phyloP scores from a whole-genome alignment of 768 basidiomycete species.

The Russula compacta region DNA sequence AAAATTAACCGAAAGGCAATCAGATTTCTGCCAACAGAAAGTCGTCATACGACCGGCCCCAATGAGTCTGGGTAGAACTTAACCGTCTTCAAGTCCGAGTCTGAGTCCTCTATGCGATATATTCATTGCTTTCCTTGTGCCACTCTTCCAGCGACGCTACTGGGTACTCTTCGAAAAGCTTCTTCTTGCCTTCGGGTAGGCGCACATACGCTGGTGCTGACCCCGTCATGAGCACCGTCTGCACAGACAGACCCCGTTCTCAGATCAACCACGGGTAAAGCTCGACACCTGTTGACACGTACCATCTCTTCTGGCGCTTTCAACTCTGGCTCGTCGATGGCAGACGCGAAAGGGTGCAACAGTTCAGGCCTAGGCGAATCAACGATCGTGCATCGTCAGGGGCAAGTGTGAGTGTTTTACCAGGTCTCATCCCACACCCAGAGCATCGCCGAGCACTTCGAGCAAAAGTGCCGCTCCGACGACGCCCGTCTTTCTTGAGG shows the following conservation, averaged over 20 bases:
- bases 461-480: conserved; percentile 57
- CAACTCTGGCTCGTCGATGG: conserved; percentile 53
- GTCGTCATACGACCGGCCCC: too few relatives aligned
- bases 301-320: conserved; percentile 44
- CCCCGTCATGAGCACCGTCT: conserved; percentile 17
- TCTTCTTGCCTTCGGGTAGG: conserved; percentile 49
- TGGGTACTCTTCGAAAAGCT: conserved; percentile 38
- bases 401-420: conserved; percentile 27
- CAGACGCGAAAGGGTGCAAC: conserved; percentile 61
- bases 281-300: conserved; percentile 12
- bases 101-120: conserved; percentile 21
- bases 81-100: too few relatives aligned
- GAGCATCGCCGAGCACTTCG: conserved; percentile 54
- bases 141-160: conserved; percentile 44
- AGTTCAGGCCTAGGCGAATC: conserved; percentile 43
- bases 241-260: background rate
- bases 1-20: too few relatives aligned
- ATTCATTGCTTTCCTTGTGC: conserved; percentile 47
- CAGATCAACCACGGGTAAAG: background rate
- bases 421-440: conserved; percentile 53
- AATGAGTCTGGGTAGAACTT: too few relatives aligned
- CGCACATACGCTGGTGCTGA: conserved; percentile 54
- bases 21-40: too few relatives aligned
- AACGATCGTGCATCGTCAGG: background rate
- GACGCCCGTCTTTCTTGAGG: conserved; percentile 36